Base-by-base conservation (phyloP, 208 protist species). In the Leishmania major region DNA sequence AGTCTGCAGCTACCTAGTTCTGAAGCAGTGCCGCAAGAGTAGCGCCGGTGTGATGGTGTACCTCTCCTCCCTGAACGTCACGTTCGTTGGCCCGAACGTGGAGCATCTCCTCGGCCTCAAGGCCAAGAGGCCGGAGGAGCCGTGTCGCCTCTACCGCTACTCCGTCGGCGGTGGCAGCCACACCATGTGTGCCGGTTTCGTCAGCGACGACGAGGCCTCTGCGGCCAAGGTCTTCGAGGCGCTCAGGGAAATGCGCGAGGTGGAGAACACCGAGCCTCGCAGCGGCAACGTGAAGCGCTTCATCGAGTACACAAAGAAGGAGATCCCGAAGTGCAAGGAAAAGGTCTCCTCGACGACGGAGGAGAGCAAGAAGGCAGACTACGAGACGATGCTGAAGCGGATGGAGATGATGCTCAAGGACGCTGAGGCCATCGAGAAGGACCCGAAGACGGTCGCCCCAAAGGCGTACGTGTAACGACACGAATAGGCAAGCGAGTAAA, bases 381-480 rank as follows among this genome's bases (percentile, higher is more conserved):
- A 86, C 69, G 53, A 83, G 49, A 69, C 55, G 53, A 88, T 92
- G 84, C 59, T 89, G 69, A 86, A 85, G 66, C 91, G 93, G 70
- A 93, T 96, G 91, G 87, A 93, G 80, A 77, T 87, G 84, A 96
- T 96, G 91, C 84, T 96, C 59, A 96, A 91, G 80, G 93, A 96
- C 79, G 91, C 93, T 31, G 84, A 94, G 84, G 89, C 84, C 4
- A 40, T 94, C 45, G 57, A 89, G 64, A 78, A 73, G 43, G 84
- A 93, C 17, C 91, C 91, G 13, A 90, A 87, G 60, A 78, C 28
- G 35, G 83, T 79, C n/a, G 80, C 76, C 40, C 90, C 92, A 1
- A 91, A 90, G 81, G 84, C 83, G 28, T 95, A 95, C 83, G 70
- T 75, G 76, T 86, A 77, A 78, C 1, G n/a, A 25, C 45, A 3